A percentile compares a stretch with the other conserved stretches of the same genome.
Evolutionary conservation across 2,329 filamentous ascomycete species (phyloP).

Genomic region (Diaporthe nobilis): DNA sequence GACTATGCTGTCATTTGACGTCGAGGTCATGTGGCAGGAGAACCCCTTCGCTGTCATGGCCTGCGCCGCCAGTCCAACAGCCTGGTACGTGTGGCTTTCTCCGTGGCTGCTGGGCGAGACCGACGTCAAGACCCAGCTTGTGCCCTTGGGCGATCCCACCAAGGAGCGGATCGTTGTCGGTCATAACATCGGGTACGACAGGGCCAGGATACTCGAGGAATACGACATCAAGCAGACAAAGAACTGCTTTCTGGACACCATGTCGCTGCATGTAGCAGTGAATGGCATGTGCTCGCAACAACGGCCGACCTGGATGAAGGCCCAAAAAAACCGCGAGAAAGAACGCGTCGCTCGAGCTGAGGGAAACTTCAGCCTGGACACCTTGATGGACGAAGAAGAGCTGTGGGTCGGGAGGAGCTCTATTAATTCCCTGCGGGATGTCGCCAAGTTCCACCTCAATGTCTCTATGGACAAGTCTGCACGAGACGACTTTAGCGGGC

Average conservation of each 20-base stretch:
- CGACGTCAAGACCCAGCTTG: slow-evolving; percentile 81
- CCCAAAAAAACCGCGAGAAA: slow-evolving; percentile 89
- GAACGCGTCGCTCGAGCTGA: slow-evolving; percentile 83
- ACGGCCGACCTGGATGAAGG: slow-evolving; percentile 96
- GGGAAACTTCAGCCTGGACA: slow-evolving; percentile 78
- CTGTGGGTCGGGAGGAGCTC: slow-evolving; percentile 96
- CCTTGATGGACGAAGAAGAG: slow-evolving; percentile 90
- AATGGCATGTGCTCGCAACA: slow-evolving; percentile 99
- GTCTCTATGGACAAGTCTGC: slow-evolving; percentile 91
- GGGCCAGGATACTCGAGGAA: slow-evolving; percentile 89
- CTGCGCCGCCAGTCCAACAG: slow-evolving; percentile 87
- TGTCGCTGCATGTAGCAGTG: slow-evolving; percentile 97
- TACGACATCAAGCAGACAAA: slow-evolving; percentile 86
- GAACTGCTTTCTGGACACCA: slow-evolving; percentile 94
- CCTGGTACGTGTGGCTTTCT: slow-evolving; percentile 98
- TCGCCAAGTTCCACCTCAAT: slow-evolving; percentile 95
- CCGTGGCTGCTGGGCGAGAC: slow-evolving; percentile 93
- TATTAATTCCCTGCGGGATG: slow-evolving; percentile 93
- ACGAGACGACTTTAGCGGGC: slow-evolving; percentile 87
- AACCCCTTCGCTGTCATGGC: slow-evolving; percentile 96
- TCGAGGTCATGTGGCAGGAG: slow-evolving; percentile 96
- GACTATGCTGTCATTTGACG: slow-evolving; percentile 90
- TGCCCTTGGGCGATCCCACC: slow-evolving; percentile 85
- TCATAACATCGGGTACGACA: slow-evolving; percentile 96
- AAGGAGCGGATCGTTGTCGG: slow-evolving; percentile 86